Evolutionary conservation across 2,329 filamentous ascomycete genomes (phyloP).

Genomic region (Domatiomyces globalis): DNA sequence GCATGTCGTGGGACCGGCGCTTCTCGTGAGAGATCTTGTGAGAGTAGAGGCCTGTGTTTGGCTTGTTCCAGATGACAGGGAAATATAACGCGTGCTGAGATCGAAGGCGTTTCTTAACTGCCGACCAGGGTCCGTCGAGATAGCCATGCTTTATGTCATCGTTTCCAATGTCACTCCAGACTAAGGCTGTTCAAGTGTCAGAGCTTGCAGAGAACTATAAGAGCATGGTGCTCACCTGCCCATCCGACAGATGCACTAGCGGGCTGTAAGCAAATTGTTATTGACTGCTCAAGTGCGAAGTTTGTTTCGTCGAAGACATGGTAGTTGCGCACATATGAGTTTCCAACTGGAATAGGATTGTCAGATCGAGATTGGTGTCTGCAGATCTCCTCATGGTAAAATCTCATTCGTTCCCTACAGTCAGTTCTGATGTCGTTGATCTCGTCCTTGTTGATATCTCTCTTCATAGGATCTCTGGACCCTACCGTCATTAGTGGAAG

Average conservation of each 20-base stretch:
- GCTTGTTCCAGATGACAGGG: conserved; percentile 1
- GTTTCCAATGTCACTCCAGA: conserved; percentile 3
- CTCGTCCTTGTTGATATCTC: background rate
- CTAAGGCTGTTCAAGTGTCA: conserved; percentile 1
- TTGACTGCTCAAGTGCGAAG: conserved; percentile 8
- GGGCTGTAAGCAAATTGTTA: conserved; percentile 5
- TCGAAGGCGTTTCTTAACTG: background rate
- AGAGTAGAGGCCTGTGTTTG: background rate
- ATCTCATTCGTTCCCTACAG: background rate
- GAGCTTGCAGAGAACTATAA: background rate
- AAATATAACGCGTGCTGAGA: background rate
- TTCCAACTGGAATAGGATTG: background rate
- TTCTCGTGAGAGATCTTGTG: background rate
- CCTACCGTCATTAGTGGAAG: conserved; percentile 6
- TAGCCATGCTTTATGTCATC: background rate
- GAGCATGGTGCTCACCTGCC: background rate
- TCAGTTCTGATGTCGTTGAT: background rate
- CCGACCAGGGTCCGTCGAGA: background rate
- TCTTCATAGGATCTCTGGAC: background rate
- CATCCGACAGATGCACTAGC: conserved; percentile 1
- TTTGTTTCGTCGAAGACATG: conserved; percentile 3
- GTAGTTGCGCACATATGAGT: conserved; percentile 7
- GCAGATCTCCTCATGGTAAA: background rate
- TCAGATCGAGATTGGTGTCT: background rate
- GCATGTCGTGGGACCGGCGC: background rate